phyloP scores from a whole-genome alignment of 2,329 filamentous ascomycete genomes.

The Fonsecaea nubica region DNA sequence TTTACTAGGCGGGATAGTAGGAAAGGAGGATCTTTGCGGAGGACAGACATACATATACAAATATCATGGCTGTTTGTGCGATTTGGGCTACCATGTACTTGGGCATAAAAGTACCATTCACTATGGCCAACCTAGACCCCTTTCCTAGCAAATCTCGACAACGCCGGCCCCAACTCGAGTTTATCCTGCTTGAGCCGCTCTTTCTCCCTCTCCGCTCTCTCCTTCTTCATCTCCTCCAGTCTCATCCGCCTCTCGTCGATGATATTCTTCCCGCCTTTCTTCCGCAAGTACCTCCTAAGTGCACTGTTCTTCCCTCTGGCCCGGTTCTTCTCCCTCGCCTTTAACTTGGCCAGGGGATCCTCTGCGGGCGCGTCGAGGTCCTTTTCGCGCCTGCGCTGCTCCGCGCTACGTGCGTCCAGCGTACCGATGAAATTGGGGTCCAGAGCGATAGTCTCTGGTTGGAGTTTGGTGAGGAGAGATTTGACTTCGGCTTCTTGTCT shows the following conservation, averaged over 20 bases:
- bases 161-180: slow-evolving; percentile 80
- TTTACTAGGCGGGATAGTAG: background rate
- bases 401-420: slow-evolving; percentile 79
- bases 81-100: background rate
- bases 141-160: slow-evolving; percentile 75
- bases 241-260: slow-evolving; percentile 93
- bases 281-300: slow-evolving; percentile 84
- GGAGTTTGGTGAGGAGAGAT: slow-evolving; percentile 87
- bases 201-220: slow-evolving; percentile 70
- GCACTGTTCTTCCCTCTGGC: slow-evolving; percentile 89
- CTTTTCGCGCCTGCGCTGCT: slow-evolving; percentile 76
- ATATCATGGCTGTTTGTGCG: background rate
- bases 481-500: slow-evolving; percentile 92
- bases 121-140: background rate
- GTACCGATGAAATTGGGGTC: slow-evolving; percentile 91
- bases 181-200: slow-evolving; percentile 70
- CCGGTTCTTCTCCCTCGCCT: slow-evolving; percentile 62
- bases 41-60: background rate
- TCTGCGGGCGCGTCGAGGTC: slow-evolving; percentile 76
- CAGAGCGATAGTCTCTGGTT: slow-evolving; percentile 95
- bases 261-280: slow-evolving; percentile 90
- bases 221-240: slow-evolving; percentile 79
- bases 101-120: slow-evolving; percentile 2
- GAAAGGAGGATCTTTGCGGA: background rate
- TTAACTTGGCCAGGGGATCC: slow-evolving; percentile 64